Conservation (phyloP, 768 basidiomycete genomes). For the Hericium alpestre region DNA sequence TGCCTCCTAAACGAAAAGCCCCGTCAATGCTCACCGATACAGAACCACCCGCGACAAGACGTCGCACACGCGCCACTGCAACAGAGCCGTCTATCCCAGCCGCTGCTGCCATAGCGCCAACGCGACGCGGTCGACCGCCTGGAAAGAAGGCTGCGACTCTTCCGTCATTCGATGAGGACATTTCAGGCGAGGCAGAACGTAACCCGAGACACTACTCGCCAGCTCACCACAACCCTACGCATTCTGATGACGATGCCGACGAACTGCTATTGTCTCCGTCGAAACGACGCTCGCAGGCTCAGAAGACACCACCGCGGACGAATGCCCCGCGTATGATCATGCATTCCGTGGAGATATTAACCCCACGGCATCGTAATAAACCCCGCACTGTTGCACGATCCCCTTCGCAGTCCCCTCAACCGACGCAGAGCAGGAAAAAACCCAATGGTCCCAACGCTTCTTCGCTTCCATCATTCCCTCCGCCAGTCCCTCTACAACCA, state of each 20-base stretch:
- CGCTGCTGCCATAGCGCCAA: background rate
- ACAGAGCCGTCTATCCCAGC: background rate
- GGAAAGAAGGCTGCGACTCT: background rate
- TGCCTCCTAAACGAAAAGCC: conserved; percentile 26
- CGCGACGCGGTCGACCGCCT: background rate
- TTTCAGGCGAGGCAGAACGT: background rate
- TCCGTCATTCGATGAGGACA: background rate
- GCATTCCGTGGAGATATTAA: conserved; percentile 18
- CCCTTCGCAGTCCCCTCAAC: too few species aligned
- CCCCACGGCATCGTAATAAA: conserved; percentile 8
- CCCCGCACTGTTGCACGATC: background rate
- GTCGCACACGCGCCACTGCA: conserved; percentile 12
- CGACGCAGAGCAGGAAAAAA: background rate
- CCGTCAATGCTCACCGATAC: conserved; percentile 1
- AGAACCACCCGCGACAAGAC: conserved; percentile 12
- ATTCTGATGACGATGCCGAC: conserved; percentile 9
- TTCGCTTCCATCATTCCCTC: background rate
- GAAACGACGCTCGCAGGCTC: background rate
- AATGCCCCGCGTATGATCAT: conserved; percentile 14
- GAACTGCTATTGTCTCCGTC: conserved; percentile 5
- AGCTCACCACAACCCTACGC: background rate
- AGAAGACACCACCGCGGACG: background rate
- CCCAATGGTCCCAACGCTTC: background rate
- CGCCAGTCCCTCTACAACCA: background rate
- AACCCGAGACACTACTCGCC: background rate